A percentile compares a stretch with the other conserved stretches of the same genome.
Evolutionary conservation across 2,329 filamentous ascomycete genomes (phyloP).

Genomic region (Exophiala xenobiotica): DNA sequence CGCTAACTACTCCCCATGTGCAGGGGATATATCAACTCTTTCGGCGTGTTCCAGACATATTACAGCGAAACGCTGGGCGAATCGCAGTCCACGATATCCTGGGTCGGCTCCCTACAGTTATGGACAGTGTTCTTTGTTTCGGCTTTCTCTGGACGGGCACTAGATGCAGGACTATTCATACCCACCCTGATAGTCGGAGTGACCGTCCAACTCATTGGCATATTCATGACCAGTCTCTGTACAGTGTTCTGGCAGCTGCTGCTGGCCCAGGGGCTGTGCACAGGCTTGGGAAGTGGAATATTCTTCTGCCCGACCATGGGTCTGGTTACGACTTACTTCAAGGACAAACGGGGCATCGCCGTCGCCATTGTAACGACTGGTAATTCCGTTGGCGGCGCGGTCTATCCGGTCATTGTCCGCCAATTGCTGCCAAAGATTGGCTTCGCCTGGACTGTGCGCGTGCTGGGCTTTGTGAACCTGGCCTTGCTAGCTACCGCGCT

Average conservation of each 20-base stretch:
- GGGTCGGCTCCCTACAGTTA: slow-evolving; percentile 53
- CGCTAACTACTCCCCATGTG: neutral
- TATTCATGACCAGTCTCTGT: slow-evolving; percentile 53
- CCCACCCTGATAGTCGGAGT: slow-evolving; percentile 45
- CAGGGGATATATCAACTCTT: slow-evolving; percentile 51
- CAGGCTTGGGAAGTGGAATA: slow-evolving; percentile 56
- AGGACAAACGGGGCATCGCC: slow-evolving; percentile 58
- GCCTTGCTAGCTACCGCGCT: slow-evolving; percentile 39
- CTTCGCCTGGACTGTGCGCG: slow-evolving; percentile 64
- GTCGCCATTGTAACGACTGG: slow-evolving; percentile 61
- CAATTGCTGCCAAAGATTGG: slow-evolving; percentile 60
- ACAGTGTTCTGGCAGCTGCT: slow-evolving; percentile 52
- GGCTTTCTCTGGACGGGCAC: slow-evolving; percentile 52
- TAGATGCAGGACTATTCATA: slow-evolving; percentile 54
- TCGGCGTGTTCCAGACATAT: slow-evolving; percentile 57
- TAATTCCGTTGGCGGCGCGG: slow-evolving; percentile 60
- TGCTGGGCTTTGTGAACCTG: slow-evolving; percentile 61
- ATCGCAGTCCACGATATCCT: slow-evolving; percentile 51
- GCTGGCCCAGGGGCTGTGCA: slow-evolving; percentile 55
- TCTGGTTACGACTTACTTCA: slow-evolving; percentile 62
- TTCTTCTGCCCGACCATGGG: slow-evolving; percentile 56
- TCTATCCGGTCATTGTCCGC: slow-evolving; percentile 60
- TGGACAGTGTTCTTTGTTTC: slow-evolving; percentile 53
- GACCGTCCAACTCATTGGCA: slow-evolving; percentile 46
- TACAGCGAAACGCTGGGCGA: slow-evolving; percentile 46